Evolutionary conservation across 805 yeast species (phyloP).

Genomic region (Debaryomyces maramus): DNA sequence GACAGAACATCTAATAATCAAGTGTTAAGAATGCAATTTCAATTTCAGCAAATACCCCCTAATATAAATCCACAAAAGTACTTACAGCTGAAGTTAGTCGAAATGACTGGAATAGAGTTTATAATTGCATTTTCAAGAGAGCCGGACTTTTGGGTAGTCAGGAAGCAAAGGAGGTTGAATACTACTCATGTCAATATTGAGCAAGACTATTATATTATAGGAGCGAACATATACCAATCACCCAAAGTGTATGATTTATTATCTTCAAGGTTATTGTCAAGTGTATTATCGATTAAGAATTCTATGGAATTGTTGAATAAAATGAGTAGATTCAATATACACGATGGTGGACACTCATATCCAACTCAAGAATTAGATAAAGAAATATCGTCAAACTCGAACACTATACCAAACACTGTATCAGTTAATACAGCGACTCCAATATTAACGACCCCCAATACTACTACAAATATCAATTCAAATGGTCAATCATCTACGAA

Average conservation of each 20-base stretch:
- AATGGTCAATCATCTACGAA: constrained; percentile 5
- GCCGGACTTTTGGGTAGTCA: constrained; percentile 89
- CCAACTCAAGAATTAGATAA: constrained; percentile 12
- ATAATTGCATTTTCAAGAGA: constrained; percentile 72
- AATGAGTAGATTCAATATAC: constrained; percentile 32
- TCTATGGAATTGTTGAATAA: constrained; percentile 33
- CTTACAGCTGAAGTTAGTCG: constrained; percentile 58
- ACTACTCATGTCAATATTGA: constrained; percentile 53
- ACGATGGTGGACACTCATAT: constrained; percentile 37
- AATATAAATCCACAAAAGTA: constrained; percentile 35
- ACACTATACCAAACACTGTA: constrained; percentile 12
- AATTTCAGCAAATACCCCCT: constrained; percentile 58
- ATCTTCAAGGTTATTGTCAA: constrained; percentile 58
- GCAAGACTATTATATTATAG: constrained; percentile 83
- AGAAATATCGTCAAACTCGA: constrained; percentile 5
- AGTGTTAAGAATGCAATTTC: constrained; percentile 92
- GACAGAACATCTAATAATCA: constrained; percentile 94
- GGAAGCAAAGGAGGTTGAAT: constrained; percentile 70
- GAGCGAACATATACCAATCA: constrained; percentile 90
- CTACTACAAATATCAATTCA: constrained; percentile 5
- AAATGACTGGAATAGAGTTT: constrained; percentile 86
- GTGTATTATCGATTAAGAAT: constrained; percentile 35
- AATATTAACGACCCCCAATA: constrained; percentile 18
- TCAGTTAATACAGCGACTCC: constrained; percentile 12
- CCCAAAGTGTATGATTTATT: constrained; percentile 74